Evolutionary conservation across 2,329 filamentous ascomycete species (phyloP), one percentile per base, ranked within the genome.

Genomic region (Ustulina deusta): DNA sequence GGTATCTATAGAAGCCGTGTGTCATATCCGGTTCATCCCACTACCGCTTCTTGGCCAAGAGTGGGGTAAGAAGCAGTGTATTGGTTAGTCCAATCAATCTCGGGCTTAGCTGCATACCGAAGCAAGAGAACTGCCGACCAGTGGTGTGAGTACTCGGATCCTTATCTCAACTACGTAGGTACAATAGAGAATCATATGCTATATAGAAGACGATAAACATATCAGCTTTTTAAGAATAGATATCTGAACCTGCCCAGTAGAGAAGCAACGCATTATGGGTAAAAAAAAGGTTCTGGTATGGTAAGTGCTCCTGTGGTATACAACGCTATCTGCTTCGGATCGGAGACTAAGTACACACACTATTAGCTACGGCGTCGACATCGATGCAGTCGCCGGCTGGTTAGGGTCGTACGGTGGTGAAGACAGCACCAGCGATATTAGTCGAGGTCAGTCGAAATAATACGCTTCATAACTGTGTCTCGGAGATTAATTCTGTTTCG

Each of bases 321-420:
- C 10, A 22, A 42, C n/a, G 6, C 6, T 29, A 20, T 38, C 11
- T 11, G 4, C 22, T 17, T 22, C 29, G 15, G 3, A 10, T 25
- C 15, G 7, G 22, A 6, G 40, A 34, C 48, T 52, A 32, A 63
- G 15, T 13, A 40, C 11, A 40, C 11, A 22, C 25, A n/a, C 6
- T 2, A 63, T 46, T 17, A 63, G 59, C 25, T 69, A 66, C 20
- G 61, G 66, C 22, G 89, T 93, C 25, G 91, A 94, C 69, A 90
- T 93, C 34, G 91, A 93, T 71, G 91, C 90, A n/a, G 89, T 93
- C 1, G 88, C 91, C 1, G 91, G 91, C 10, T 93, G 91, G 91
- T 82, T 93, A 0, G 91, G 91, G 0, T 91, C 88, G 0, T 93
- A 94, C 74, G 90, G 90, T 17, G 90, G 91, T 40, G 86, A 93